These are phyloP conservation scores for Colletotrichum orchidophilum DNA, from an alignment of 2,329 filamentous ascomycete species.

Conservation along the genomic window DNA sequence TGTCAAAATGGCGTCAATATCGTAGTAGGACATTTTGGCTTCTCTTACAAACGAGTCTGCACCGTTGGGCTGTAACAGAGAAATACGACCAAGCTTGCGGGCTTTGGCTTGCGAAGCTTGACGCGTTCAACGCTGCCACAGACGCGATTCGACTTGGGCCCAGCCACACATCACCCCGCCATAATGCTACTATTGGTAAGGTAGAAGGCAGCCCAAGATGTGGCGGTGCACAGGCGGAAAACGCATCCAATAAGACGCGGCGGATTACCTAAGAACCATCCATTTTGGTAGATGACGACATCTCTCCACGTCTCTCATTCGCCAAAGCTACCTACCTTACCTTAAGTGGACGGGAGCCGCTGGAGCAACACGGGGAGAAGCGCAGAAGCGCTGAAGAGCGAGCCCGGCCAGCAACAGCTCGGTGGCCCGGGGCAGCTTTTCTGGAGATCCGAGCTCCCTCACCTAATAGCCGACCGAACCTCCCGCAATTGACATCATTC, in stretches of 20 bases:
- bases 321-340: constrained; percentile 16
- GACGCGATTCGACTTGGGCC: not conserved
- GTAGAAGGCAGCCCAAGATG: too few relatives aligned
- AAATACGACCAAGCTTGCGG: not conserved
- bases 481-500: constrained; percentile 33
- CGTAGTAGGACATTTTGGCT: constrained; percentile 76
- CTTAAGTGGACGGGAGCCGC: not conserved
- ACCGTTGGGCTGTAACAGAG: not conserved
- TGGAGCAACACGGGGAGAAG: constrained; percentile 1
- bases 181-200: too few relatives aligned
- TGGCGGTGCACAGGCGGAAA: too few relatives aligned
- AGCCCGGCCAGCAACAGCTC: constrained; percentile 11
- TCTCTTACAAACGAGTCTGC: too few relatives aligned
- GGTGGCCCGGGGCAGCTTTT: constrained; percentile 24
- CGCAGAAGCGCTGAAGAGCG: not conserved
- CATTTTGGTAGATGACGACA: constrained; percentile 28
- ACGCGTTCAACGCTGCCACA: not conserved
- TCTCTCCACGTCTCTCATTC: constrained; percentile 20
- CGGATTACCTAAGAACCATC: constrained; percentile 10
- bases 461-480: constrained; percentile 32
- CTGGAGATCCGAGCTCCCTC: constrained; percentile 32
- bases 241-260: not conserved
- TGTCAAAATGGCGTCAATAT: constrained; percentile 84
- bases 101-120: not conserved
- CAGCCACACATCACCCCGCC: not conserved